Conservation (phyloP, 2,329 filamentous ascomycete genomes). For the Stachybotrys chartarum region DNA sequence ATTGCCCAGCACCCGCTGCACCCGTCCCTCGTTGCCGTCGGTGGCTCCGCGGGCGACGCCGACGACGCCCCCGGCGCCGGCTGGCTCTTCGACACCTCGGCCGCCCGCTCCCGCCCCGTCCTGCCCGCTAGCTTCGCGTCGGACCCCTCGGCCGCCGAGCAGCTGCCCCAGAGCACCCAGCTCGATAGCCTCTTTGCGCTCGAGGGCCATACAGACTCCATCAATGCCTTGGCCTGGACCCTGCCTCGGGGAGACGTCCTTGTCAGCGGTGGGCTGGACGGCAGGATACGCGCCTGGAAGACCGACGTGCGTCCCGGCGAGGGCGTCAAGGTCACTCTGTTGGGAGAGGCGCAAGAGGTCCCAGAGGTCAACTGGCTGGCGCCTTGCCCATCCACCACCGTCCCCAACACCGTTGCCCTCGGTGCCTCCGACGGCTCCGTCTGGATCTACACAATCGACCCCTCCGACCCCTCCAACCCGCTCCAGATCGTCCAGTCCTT, state of each 20-base stretch:
- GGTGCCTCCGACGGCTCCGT: slow-evolving; percentile 87
- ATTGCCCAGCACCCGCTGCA: slow-evolving; percentile 86
- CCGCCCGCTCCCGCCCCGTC: slow-evolving; percentile 56
- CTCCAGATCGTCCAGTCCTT: slow-evolving; percentile 84
- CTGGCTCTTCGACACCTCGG: slow-evolving; percentile 73
- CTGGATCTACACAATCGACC: slow-evolving; percentile 89
- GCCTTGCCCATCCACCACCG: slow-evolving; percentile 62
- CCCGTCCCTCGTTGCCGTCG: slow-evolving; percentile 75
- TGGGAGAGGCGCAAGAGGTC: slow-evolving; percentile 80
- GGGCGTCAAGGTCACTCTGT: slow-evolving; percentile 48
- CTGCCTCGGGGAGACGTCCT: slow-evolving; percentile 76
- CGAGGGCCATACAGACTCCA: slow-evolving; percentile 86
- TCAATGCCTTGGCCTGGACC: slow-evolving; percentile 82
- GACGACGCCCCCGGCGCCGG: slow-evolving; percentile 66
- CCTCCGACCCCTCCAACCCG: slow-evolving; percentile 48
- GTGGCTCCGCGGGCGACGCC: slow-evolving; percentile 58
- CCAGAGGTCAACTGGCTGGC: slow-evolving; percentile 91
- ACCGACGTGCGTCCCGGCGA: slow-evolving; percentile 37
- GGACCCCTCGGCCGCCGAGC: slow-evolving; percentile 50
- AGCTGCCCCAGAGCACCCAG: slow-evolving; percentile 43
- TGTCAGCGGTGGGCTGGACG: slow-evolving; percentile 83
- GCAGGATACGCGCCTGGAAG: slow-evolving; percentile 67
- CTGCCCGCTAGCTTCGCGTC: slow-evolving; percentile 71
- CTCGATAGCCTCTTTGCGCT: slow-evolving; percentile 64
- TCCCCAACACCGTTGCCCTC: slow-evolving; percentile 77